Base-by-base conservation (phyloP, 208 protist species). In the Acanthamoeba sp. region DNA sequence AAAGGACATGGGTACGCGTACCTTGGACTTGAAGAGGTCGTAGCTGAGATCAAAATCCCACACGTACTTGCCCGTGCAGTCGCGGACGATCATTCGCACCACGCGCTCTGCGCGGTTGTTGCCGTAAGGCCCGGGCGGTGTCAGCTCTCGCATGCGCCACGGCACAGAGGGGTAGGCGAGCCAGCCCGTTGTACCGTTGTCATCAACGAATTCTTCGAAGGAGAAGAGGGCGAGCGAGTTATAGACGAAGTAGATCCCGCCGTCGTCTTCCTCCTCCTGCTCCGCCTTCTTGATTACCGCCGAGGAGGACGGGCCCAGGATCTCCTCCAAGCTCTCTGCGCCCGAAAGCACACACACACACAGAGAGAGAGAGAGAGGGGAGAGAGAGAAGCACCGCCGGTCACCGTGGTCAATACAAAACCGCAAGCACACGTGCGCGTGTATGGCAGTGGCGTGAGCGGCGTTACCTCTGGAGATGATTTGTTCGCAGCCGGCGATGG, bases 1-100 rank as follows among this genome's bases (percentile, higher is more conserved):
- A n/a, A n/a, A n/a, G n/a, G n/a, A n/a, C n/a, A n/a, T n/a, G n/a
- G n/a, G n/a, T n/a, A n/a, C 22, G 22, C 24, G 73, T 29, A 40
- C 73, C 87, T 92, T 92, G 32, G 59, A 76, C 40, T 92, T 92
- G 38, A 78, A 76, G 40, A 92, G 87, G 38, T 92, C 87, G 48
- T 76, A 92, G 87, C 87, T 38, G n/a, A 92, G 87, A 27, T 92
- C 64, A 27, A 92, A 92, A 59, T 93, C 90, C 90, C 90, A 93
- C 90, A 93, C 90, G 90, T 93, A 93, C 69, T 93, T 93, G 90
- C 90, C 90, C 45, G 90, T 93, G 36, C 59, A 84, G 45, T 93
- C 90, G 29, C 90, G 64, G 24, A 84, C 34, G 16, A 64, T 93
- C 32, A 93, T 78, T 1, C 90, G 34, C 59, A 92, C 87, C 22